Evolutionary conservation across 768 basidiomycete species (phyloP), one percentile per base, ranked within the genome.

Genomic region (Myochromella boudieri): DNA sequence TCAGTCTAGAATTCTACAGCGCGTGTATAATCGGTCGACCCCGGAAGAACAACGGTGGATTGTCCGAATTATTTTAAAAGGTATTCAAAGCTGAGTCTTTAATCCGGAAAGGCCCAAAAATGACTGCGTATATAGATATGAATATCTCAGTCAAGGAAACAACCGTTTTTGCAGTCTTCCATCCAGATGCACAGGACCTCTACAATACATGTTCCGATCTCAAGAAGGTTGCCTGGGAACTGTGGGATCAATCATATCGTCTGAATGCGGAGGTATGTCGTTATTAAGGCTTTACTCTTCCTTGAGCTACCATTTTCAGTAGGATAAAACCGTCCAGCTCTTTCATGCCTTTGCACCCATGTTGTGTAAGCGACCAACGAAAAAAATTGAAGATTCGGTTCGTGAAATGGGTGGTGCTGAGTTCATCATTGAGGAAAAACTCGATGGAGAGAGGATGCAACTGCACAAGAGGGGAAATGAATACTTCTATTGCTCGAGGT

Each of bases 191-290:
- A 0, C 85, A 91, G 51, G 90, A 92, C 61, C 68, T 97, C 6
- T 99, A 91, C 71, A 97, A 97, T 61, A 94, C 93, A 1, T 97
- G 93, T 62, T 97, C 95, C 0, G 95, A 98, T 65, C 72, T 98
- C 37, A 95, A 95, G 71, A 89, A 90, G 48, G 91, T 99, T 3
- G 85, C 84, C 25, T 97, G 87, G 85, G 85, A 87, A 42, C 71
- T 99, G 1, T 87, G 85, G 74, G 84, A 97, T 62, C 84, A 87
- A 0, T 69, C 76, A 3, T 75, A 77, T 37, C 75, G 90, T 32
- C 70, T 90, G 11, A 78, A 83, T 37, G 74, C 77, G 6, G 77
- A 82, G 64, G 84, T 82, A 60, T n/a, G 55, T 20, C 24, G 36
- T 20, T 40, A 21, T 3, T 39, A 24, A 6, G 32, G 12, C 9